Evolutionary conservation across 2,329 filamentous ascomycete species (phyloP), one percentile per base, ranked within the genome.

Genomic region (Colletotrichum sp.): DNA sequence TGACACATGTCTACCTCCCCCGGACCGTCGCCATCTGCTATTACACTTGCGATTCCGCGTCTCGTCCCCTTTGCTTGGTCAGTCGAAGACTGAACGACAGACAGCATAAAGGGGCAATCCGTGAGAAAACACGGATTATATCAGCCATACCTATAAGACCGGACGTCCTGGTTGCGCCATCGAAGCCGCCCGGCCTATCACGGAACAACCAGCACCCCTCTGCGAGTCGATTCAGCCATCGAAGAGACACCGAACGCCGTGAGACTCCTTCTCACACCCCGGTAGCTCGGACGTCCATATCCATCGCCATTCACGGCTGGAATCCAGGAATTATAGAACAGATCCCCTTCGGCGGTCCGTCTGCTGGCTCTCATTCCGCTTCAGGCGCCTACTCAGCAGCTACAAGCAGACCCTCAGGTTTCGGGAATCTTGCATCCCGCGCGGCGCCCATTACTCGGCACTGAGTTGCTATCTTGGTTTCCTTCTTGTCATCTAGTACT

Each of bases 61-160:
- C 39, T 60, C n/a, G 57, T 30, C 26, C 28, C 30, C 60, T 28
- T 68, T 49, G 65, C 34, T 62, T 62, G 28, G 36, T 62, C 62
- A 26, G 49, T 34, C 44, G 7, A 16, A 60, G 67, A 62, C 67
- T 44, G 67, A 68, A 18, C 52, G 55, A 60, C 68, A 63, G 26
- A 52, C n/a, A 28, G 44, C 70, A 64, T 44, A 69, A 69, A 74
- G 44, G 65, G 66, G 30, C 36, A 49, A 34, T 75, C 67, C 52
- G 66, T 67, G 66, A 52, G 52, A 63, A 57, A 30, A 44, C 13
- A 66, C 34, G 65, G 59, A 26, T 24, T 67, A 67, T 71, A 71
- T 67, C 72, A 62, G 72, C 52, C 66, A 75, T 62, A 66, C 24
- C 30, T 75, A 62, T 67, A 76, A 67, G 60, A 71, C 71, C 71